Base-by-base conservation (phyloP, 805 yeast genomes). In the Kockiozyma suomiensis region DNA sequence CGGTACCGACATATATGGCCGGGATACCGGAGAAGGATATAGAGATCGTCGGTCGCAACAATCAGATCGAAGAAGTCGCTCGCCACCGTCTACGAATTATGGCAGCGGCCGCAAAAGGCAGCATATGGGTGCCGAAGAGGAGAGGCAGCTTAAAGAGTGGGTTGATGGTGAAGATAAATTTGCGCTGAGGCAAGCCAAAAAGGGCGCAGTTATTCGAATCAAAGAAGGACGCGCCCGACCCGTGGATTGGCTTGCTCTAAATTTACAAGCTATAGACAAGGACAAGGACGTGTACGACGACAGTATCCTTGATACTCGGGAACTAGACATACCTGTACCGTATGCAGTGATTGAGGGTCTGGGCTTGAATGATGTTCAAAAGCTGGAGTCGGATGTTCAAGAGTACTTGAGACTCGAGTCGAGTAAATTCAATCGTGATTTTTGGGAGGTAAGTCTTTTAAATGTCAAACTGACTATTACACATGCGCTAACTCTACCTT, bases 151-250 rank as follows among this genome's bases (percentile, higher is more conserved):
- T 7, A 48, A 28, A 21, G 59, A 62, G 45, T 72, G 75, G 74
- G 62, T 66, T 19, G 66, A 61, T 1, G 67, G 64, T 2, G 75
- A 73, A 52, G 72, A 70, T 23, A 62, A 60, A 46, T 73, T 73
- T 56, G 65, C 69, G 21, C 50, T 69, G 37, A 58, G 59, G 50
- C 75, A 73, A 56, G 68, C 60, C 40, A 64, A 65, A 37, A 56
- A 62, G 41, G 74, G 75, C 1, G 69, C 76, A 5, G 40, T 68
- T 41, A 69, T 72, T 15, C 63, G 75, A 8, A 51, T 72, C 25
- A 56, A 58, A 30, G 70, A 72, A 35, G 65, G 62, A 10, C 59
- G 75, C 1, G 67, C 64, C 6, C 54, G 53, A 5, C 68, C 69
- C 4, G 49, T 69, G 12, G 75, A 73, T 57, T 52, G 57, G 61